These are phyloP conservation scores for Yamadazyma dushanensis DNA, from an alignment of 1,139 yeast species.

Conservation along the genomic window DNA sequence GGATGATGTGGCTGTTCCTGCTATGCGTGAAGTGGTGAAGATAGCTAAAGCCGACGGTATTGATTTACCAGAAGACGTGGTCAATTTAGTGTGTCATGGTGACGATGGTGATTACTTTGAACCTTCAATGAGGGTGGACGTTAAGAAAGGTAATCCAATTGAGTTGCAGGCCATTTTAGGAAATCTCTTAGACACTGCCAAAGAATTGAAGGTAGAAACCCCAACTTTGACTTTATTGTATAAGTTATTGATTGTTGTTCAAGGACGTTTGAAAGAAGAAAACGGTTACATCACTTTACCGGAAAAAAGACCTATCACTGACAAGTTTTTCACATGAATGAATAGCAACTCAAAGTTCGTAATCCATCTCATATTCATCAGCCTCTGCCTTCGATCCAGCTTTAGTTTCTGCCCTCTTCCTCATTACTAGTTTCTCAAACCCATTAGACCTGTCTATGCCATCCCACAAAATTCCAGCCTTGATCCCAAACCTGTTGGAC, in stretches of 20 bases:
- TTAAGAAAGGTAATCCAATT: constrained; percentile 26
- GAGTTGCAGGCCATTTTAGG: constrained; percentile 34
- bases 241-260: constrained; percentile 37
- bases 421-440: constrained; percentile 70
- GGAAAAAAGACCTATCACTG: constrained; percentile 12
- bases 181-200: constrained; percentile 17
- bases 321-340: constrained; percentile 7
- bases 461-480: constrained; percentile 89
- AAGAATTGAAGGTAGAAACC: constrained; percentile 16
- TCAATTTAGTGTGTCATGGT: constrained; percentile 32
- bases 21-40: constrained; percentile 23
- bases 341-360: constrained; percentile 13
- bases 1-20: constrained; percentile 15
- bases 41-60: constrained; percentile 16
- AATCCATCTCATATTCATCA: constrained; percentile 29
- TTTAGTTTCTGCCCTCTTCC: constrained; percentile 49
- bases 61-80: constrained; percentile 17
- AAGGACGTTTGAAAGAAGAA: constrained; percentile 20
- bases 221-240: constrained; percentile 30
- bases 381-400: constrained; percentile 25
- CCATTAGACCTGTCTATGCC: constrained; percentile 91
- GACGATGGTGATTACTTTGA: constrained; percentile 57
- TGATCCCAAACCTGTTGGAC: constrained; percentile 71
- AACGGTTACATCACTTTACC: constrained; percentile 12
- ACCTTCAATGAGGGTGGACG: constrained; percentile 39